phyloP scores from a whole-genome alignment of 139 green algal genomes.

The Closterium sp. region DNA sequence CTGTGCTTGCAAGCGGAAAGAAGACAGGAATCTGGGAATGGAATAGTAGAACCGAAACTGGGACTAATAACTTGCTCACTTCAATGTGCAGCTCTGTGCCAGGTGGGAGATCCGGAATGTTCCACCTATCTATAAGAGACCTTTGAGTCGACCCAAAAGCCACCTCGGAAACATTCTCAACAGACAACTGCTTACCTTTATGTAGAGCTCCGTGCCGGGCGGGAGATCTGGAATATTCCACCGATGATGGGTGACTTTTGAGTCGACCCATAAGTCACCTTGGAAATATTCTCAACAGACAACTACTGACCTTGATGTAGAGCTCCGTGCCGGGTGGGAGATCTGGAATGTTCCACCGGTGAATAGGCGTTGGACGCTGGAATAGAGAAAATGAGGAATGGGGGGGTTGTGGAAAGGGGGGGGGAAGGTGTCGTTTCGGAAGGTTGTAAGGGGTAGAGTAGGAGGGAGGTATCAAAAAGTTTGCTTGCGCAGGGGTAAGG shows the following conservation, averaged over 20 bases:
- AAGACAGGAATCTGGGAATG: too few relatives aligned
- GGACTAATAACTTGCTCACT: not conserved
- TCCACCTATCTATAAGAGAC: conserved; percentile 72
- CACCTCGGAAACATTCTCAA: too few relatives aligned
- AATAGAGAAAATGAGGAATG: too few relatives aligned
- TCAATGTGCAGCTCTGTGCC: conserved; percentile 73
- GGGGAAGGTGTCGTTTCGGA: too few relatives aligned
- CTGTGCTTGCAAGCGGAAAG: too few relatives aligned
- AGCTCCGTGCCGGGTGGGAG: not conserved
- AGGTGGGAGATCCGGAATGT: conserved; percentile 67
- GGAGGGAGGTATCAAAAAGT: not conserved
- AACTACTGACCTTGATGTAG: not conserved
- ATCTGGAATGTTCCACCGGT: conserved; percentile 58
- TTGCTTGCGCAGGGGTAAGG: conserved; percentile 33
- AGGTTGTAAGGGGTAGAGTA: too few relatives aligned
- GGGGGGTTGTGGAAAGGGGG: too few relatives aligned
- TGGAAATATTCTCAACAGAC: too few relatives aligned
- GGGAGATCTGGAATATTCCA: conserved; percentile 50
- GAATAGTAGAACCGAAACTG: too few relatives aligned
- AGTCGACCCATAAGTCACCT: too few relatives aligned
- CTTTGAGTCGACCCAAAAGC: too few relatives aligned
- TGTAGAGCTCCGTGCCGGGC: not conserved
- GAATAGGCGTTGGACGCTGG: conserved; percentile 36
- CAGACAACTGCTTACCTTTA: not conserved
- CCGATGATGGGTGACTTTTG: too few relatives aligned